These are phyloP conservation scores for Tolypocladium sp. DNA, from an alignment of 2,329 filamentous ascomycete genomes.

Conservation along the genomic window DNA sequence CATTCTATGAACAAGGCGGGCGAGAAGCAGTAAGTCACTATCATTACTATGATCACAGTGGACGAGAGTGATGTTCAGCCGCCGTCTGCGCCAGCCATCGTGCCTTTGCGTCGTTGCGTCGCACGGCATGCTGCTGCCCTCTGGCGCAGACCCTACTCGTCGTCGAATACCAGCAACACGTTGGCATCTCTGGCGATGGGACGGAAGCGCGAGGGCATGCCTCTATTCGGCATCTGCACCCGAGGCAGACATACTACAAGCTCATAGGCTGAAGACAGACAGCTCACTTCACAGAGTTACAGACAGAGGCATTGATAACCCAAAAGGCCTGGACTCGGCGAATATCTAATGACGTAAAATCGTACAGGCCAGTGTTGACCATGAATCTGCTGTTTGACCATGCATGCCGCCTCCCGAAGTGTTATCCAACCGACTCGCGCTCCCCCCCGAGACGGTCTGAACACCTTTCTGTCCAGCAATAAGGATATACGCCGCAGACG, in stretches of 20 bases:
- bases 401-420: neutral
- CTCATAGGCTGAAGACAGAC: neutral
- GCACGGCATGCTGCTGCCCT: neutral
- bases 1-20: neutral
- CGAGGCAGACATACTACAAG: neutral
- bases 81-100: neutral
- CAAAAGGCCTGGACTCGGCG: neutral
- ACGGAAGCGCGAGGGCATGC: neutral
- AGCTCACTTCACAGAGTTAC: neutral
- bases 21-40: neutral
- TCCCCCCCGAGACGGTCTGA: neutral
- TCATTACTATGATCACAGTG: neutral
- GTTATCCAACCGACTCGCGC: constrained; percentile 1
- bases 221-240: neutral
- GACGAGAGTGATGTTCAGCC: neutral
- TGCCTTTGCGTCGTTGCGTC: neutral
- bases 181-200: neutral
- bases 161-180: neutral
- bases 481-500: neutral
- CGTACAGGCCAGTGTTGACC: neutral
- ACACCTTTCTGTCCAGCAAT: neutral
- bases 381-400: neutral
- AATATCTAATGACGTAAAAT: constrained; percentile 2
- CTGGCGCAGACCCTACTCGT: neutral
- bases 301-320: neutral